These are phyloP conservation scores for Mercurialis annua DNA, from an alignment of 345 rosid species.

Conservation along the genomic window DNA sequence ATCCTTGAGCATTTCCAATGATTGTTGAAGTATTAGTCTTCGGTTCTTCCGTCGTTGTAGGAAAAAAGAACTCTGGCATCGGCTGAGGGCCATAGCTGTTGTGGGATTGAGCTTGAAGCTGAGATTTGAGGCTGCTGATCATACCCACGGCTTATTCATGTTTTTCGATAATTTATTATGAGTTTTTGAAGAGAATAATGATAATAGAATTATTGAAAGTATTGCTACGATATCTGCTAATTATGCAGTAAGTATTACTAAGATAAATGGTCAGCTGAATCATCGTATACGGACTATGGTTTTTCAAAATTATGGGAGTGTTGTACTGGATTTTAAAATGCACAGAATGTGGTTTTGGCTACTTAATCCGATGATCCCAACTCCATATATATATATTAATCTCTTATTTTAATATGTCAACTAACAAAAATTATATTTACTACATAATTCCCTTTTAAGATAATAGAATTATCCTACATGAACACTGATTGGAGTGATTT, in stretches of 20 bases:
- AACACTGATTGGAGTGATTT: too few relatives aligned
- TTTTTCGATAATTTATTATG: slow-evolving; percentile 24
- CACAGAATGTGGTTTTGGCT: slow-evolving; percentile 20
- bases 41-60: slow-evolving; percentile 59
- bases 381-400: not conserved
- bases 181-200: slow-evolving; percentile 53
- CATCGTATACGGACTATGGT: slow-evolving; percentile 34
- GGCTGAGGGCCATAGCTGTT: slow-evolving; percentile 1
- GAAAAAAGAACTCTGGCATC: slow-evolving; percentile 54
- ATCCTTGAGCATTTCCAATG: slow-evolving; percentile 75
- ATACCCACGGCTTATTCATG: slow-evolving; percentile 43
- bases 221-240: slow-evolving; percentile 49
- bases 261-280: too few relatives aligned
- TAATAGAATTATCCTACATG: too few relatives aligned
- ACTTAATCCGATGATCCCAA: slow-evolving; percentile 28
- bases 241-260: too few relatives aligned
- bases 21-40: slow-evolving; percentile 58
- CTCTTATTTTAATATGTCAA: too few relatives aligned
- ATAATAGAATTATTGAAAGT: slow-evolving; percentile 47
- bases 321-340: slow-evolving; percentile 10
- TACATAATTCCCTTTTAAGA: too few relatives aligned
- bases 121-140: slow-evolving; percentile 49
- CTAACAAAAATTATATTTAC: too few relatives aligned
- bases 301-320: not conserved
- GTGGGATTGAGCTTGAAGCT: slow-evolving; percentile 19